Percentiles rank a stretch among this genome's conserved stretches.
phyloP scores from a whole-genome alignment of 2,329 filamentous ascomycete genomes.

The Penicillium sclerotiorum region DNA sequence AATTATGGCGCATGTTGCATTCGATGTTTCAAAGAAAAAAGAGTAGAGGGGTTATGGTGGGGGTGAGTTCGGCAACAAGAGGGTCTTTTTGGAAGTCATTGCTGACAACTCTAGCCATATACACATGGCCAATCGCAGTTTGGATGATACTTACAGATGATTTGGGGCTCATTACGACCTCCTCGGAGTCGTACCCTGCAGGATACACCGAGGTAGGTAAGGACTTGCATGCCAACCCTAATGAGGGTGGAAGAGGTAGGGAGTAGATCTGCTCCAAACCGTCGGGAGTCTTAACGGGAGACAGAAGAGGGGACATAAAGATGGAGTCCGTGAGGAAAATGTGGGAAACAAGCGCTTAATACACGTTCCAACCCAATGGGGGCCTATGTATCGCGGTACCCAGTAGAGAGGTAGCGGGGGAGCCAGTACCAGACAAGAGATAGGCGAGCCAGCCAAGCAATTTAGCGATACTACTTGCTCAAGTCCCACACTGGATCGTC shows the following conservation, averaged over 20 bases:
- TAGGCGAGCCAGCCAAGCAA: constrained; percentile 1
- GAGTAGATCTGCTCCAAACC: constrained; percentile 4
- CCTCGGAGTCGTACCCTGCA: constrained; percentile 6
- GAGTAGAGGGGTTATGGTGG: no score
- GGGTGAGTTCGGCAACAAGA: no score
- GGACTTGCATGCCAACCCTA: constrained; percentile 14
- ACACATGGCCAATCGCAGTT: neutral
- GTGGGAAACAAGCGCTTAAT: neutral
- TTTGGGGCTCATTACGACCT: constrained; percentile 21
- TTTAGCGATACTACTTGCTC: constrained; percentile 13
- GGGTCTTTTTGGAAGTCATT: no score
- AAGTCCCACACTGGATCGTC: constrained; percentile 12
- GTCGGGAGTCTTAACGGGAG: neutral
- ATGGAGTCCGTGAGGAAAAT: neutral
- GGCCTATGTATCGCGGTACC: neutral
- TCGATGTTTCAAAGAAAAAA: no score
- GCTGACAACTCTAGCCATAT: neutral
- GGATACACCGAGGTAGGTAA: constrained; percentile 7
- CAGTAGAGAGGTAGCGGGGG: constrained; percentile 6
- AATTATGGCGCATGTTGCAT: no score
- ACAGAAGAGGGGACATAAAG: neutral
- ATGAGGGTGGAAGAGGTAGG: constrained; percentile 8
- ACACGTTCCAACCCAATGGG: neutral
- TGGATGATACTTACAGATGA: constrained; percentile 13
- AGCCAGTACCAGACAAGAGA: constrained; percentile 13